Evolutionary conservation across 2,329 filamentous ascomycete species (phyloP).

Genomic region (Calonectria pseudoturangicola): DNA sequence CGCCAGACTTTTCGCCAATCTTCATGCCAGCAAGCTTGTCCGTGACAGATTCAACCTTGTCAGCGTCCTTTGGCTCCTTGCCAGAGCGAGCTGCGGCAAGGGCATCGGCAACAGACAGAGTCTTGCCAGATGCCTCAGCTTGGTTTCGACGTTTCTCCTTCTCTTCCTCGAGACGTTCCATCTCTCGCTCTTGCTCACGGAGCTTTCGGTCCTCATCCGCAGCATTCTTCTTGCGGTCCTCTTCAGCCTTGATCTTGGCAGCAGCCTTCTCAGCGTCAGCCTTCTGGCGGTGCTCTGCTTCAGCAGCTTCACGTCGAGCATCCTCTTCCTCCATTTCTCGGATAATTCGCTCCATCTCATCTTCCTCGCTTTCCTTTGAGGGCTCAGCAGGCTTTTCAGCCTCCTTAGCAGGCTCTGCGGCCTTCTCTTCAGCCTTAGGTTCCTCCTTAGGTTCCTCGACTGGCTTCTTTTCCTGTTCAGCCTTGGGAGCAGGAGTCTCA

Average conservation of each 20-base stretch:
- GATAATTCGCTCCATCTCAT: constrained; percentile 76
- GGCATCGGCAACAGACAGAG: constrained; percentile 71
- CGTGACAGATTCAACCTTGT: constrained; percentile 63
- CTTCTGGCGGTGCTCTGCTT: constrained; percentile 69
- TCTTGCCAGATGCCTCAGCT: constrained; percentile 69
- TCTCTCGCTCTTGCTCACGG: constrained; percentile 82
- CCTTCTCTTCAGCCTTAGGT: constrained; percentile 46
- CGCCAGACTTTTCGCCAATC: constrained; percentile 67
- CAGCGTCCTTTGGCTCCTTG: constrained; percentile 61
- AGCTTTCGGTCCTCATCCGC: constrained; percentile 79
- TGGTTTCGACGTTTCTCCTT: constrained; percentile 74
- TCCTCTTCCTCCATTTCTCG: constrained; percentile 77
- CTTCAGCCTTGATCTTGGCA: constrained; percentile 71
- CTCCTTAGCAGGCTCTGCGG: constrained; percentile 50
- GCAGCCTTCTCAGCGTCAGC: constrained; percentile 66
- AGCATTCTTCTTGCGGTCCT: constrained; percentile 64
- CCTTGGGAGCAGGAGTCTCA: constrained; percentile 53
- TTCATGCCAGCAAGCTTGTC: constrained; percentile 72
- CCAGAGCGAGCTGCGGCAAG: constrained; percentile 63
- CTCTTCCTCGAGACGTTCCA: constrained; percentile 83
- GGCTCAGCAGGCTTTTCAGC: constrained; percentile 54
- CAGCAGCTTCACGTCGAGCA: constrained; percentile 68
- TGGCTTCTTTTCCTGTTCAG: constrained; percentile 34
- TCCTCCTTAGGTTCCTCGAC: constrained; percentile 33
- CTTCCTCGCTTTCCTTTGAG: constrained; percentile 64